phyloP scores from a whole-genome alignment of 2,329 filamentous ascomycete species.

The Chaetomium strumarium region DNA sequence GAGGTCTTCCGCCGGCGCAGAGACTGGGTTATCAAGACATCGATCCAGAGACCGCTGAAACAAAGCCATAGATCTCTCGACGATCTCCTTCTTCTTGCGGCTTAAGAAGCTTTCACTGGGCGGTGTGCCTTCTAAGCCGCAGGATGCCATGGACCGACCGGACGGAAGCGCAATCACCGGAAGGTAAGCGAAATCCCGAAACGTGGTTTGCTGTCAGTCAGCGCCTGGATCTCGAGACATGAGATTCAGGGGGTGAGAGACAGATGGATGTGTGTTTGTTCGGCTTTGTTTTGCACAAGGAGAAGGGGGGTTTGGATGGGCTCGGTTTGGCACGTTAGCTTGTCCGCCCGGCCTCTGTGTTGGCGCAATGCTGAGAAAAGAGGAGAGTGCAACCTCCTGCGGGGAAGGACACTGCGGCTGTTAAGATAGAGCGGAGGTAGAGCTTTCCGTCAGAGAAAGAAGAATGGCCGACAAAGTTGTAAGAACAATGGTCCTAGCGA shows the following conservation, averaged over 20 bases:
- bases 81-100: constrained; percentile 23
- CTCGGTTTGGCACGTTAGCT: no score
- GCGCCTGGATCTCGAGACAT: constrained; percentile 23
- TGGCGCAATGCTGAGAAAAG: no score
- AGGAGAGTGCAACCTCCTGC: no score
- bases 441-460: no score
- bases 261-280: not conserved
- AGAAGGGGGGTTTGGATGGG: not conserved
- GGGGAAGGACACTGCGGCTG: no score
- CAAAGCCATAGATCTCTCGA: constrained; percentile 26
- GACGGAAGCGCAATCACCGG: constrained; percentile 1
- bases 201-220: not conserved
- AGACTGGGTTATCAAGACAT: constrained; percentile 22
- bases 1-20: constrained; percentile 6
- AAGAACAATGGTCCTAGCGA: not conserved
- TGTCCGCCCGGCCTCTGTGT: no score
- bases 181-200: not conserved
- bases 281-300: not conserved
- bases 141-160: constrained; percentile 23
- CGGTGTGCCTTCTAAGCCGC: constrained; percentile 17
- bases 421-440: no score
- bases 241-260: constrained; percentile 16
- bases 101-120: constrained; percentile 20
- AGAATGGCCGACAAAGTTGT: not conserved
- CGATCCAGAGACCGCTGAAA: constrained; percentile 16